Base-by-base conservation (phyloP, 345 rosid species). In the Barbarea vulgaris region DNA sequence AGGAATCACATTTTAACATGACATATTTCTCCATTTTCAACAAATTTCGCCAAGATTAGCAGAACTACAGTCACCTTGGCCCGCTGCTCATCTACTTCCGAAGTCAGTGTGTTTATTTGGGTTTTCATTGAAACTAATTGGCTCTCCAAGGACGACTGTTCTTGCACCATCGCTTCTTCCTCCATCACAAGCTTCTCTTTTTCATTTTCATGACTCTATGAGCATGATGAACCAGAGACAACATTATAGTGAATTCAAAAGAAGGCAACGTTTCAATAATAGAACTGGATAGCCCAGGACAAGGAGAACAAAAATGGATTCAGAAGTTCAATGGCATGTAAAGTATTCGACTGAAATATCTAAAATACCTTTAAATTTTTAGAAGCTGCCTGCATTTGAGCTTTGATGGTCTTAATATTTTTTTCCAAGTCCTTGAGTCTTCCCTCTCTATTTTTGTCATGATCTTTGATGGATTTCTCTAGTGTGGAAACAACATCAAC, bases 161-260 rank as follows among this genome's bases (percentile, higher is more conserved):
- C 98, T 64, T 85, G 84, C 54, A 69, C 61, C 53, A 89, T 84
- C 46, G 96, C 98, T 82, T 95, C 97, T 84, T 85, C 87, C 79
- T 95, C 97, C 99, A 95, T 88, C 66, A 87, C 79, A 64, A 95
- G 88, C 76, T 82, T 90, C 82, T 95, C 97, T 31, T 74, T 87
- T 85, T 92, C 93, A 80, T 87, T 90, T 81, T 78, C 88, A 82
- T 87, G 93, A 28, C 86, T 87, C 97, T 92, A 54, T 36, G 41
- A 72, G 55, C 47, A 74, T 55, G 18, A 66, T 56, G 75, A 66
- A 77, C 30, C 75, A 76, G 50, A 70, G 8, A 54, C 36, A 54
- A 58, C 18, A 34, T 66, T 44, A 70, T 9, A 67, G 24, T 55
- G 21, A 62, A 61, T 44, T 62, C 22, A 69, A 69, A 27, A 61